Percentiles rank a stretch among this genome's conserved stretches.
These are phyloP conservation scores for Citrus hindsii DNA, from an alignment of 345 rosid genomes.

Conservation along the genomic window DNA sequence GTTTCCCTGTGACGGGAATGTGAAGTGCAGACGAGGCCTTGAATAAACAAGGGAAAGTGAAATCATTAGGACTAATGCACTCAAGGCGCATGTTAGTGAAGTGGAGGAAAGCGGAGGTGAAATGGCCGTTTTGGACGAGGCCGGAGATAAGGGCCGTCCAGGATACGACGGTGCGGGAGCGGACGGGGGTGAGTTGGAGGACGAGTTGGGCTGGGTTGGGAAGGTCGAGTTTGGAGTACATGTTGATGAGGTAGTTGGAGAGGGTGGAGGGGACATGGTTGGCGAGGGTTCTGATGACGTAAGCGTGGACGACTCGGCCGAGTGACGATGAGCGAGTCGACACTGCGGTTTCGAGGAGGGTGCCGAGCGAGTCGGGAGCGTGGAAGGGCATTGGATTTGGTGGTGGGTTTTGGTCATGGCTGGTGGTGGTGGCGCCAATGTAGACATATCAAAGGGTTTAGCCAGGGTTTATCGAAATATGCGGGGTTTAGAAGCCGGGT, in stretches of 20 bases:
- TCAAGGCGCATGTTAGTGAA: conserved; percentile 55
- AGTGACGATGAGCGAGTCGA: conserved; percentile 40
- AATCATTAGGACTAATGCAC: conserved; percentile 62
- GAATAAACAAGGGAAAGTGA: conserved; percentile 77
- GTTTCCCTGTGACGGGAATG: conserved; percentile 41
- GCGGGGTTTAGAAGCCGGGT: background rate
- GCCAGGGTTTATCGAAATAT: background rate
- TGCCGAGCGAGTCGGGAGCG: conserved; percentile 44
- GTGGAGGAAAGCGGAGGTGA: conserved; percentile 46
- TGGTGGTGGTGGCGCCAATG: conserved; percentile 11
- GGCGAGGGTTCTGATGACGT: conserved; percentile 46
- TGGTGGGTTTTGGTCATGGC: conserved; percentile 20
- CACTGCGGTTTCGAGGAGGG: conserved; percentile 48
- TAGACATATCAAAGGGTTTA: background rate
- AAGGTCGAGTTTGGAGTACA: conserved; percentile 77
- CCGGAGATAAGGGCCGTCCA: conserved; percentile 82
- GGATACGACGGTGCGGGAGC: conserved; percentile 60
- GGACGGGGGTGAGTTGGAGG: conserved; percentile 51
- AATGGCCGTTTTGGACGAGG: conserved; percentile 56
- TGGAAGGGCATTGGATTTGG: conserved; percentile 34
- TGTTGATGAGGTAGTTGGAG: conserved; percentile 57
- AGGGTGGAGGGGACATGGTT: conserved; percentile 49
- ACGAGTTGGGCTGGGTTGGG: conserved; percentile 50
- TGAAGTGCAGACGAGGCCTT: conserved; percentile 64
- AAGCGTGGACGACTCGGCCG: conserved; percentile 66